A percentile compares a stretch with the other conserved stretches of the same genome.
Conservation (phyloP, 2,329 filamentous ascomycete species). For the Fusarium sp. region DNA sequence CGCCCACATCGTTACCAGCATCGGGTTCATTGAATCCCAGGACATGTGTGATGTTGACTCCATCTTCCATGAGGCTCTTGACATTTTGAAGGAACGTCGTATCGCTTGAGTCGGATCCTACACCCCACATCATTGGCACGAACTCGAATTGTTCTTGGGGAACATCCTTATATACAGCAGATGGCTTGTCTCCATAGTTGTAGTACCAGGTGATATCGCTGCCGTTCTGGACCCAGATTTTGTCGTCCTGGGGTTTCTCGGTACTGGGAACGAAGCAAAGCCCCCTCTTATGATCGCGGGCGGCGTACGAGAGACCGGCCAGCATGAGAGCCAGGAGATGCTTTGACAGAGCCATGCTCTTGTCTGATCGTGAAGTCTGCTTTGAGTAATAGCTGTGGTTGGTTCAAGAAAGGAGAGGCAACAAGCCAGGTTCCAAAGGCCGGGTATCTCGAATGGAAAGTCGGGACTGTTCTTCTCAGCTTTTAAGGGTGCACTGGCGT, state of each 20-base stretch:
- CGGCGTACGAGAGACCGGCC: conserved; percentile 41
- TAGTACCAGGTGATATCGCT: conserved; percentile 84
- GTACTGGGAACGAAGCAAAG: conserved; percentile 73
- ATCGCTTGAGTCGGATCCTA: conserved; percentile 58
- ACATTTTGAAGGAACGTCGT: conserved; percentile 72
- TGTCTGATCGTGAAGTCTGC: not conserved
- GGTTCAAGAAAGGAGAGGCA: not conserved
- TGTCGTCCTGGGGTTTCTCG: conserved; percentile 68
- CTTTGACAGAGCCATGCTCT: conserved; percentile 20
- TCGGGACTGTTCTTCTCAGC: not conserved
- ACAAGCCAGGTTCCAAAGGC: not conserved
- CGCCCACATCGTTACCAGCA: conserved; percentile 63
- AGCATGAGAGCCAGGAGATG: conserved; percentile 35
- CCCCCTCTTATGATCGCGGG: conserved; percentile 70
- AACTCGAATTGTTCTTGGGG: conserved; percentile 72
- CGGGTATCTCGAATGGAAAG: not conserved
- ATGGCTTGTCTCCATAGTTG: conserved; percentile 74
- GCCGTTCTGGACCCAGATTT: conserved; percentile 67
- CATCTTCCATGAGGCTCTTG: conserved; percentile 60
- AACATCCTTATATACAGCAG: conserved; percentile 59
- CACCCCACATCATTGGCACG: conserved; percentile 84
- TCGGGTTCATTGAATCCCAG: conserved; percentile 87
- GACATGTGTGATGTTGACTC: conserved; percentile 71
- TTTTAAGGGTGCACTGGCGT: not conserved
- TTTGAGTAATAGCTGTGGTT: not conserved